Evolutionary conservation across 768 basidiomycete species (phyloP).

Genomic region (Strobilomyces dryophilus): DNA sequence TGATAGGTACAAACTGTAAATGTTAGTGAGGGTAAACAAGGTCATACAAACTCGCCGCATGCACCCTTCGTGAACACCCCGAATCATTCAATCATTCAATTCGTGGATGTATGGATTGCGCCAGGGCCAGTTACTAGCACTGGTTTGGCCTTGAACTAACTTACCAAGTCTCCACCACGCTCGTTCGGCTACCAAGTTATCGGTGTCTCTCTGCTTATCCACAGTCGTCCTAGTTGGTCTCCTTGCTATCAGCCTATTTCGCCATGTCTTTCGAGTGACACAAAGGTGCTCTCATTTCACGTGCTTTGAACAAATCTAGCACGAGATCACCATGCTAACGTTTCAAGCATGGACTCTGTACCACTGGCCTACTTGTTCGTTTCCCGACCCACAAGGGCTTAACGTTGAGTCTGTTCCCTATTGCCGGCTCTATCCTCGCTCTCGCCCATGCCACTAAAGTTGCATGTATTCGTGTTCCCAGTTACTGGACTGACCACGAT

Average conservation of each 20-base stretch:
- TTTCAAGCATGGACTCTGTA: slow-evolving; percentile 5
- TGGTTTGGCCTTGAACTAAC: slow-evolving; percentile 18
- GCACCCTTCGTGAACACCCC: neutral
- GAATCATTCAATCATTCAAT: no score
- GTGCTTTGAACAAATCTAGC: neutral
- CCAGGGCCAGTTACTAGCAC: slow-evolving; percentile 3
- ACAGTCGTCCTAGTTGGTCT: slow-evolving; percentile 23
- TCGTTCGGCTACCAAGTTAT: slow-evolving; percentile 23
- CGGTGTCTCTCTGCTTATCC: slow-evolving; percentile 20
- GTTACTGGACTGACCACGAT: slow-evolving; percentile 34
- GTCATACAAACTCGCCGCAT: no score
- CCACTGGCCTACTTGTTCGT: slow-evolving; percentile 16
- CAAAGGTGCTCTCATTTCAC: slow-evolving; percentile 16
- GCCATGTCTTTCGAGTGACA: slow-evolving; percentile 14
- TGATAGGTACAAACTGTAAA: no score
- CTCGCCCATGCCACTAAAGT: slow-evolving; percentile 30
- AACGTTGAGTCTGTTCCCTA: slow-evolving; percentile 27
- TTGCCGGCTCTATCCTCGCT: slow-evolving; percentile 27
- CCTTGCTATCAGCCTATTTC: slow-evolving; percentile 15
- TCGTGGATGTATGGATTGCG: slow-evolving; percentile 4
- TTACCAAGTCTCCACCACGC: slow-evolving; percentile 18
- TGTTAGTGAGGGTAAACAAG: no score
- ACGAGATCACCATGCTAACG: neutral
- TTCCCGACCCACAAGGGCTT: slow-evolving; percentile 21
- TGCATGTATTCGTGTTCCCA: slow-evolving; percentile 27